These are phyloP conservation scores for Schizosaccharomyces octosporus DNA, from an alignment of 805 yeast genomes.

Conservation along the genomic window DNA sequence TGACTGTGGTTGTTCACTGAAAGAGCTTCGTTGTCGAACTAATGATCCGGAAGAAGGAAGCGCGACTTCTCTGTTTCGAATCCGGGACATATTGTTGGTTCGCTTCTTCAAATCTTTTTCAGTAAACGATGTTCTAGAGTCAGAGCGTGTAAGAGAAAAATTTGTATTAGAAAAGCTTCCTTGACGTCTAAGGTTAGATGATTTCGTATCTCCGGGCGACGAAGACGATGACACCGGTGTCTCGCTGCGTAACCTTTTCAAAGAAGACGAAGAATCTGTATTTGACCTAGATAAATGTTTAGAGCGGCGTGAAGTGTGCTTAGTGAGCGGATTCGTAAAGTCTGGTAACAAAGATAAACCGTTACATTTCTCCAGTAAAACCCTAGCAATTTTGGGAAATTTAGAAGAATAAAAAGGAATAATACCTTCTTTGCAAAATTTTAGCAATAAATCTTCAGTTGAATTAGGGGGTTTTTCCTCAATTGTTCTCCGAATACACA, in stretches of 20 bases:
- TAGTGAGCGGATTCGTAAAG: background rate
- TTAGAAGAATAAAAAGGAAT: background rate
- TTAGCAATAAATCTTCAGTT: background rate
- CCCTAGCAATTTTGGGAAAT: background rate
- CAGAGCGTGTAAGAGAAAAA: background rate
- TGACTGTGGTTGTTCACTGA: no score
- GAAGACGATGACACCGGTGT: no score
- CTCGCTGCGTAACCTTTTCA: no score
- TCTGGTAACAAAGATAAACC: background rate
- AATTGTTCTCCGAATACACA: background rate
- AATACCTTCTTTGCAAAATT: background rate
- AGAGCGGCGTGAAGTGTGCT: background rate
- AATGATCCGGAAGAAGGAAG: background rate
- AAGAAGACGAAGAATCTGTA: no score
- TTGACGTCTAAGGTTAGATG: background rate
- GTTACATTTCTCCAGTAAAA: background rate
- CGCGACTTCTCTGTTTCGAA: background rate
- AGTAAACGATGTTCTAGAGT: background rate
- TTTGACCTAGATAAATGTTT: background rate
- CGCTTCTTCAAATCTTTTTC: background rate
- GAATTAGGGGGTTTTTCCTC: background rate
- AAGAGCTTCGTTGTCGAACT: no score
- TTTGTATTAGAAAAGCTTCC: background rate
- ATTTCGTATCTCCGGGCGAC: background rate
- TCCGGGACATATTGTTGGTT: background rate